These are phyloP conservation scores for Macadamia tetraphylla DNA, from an alignment of 164 flowering plant species.

Conservation along the genomic window DNA sequence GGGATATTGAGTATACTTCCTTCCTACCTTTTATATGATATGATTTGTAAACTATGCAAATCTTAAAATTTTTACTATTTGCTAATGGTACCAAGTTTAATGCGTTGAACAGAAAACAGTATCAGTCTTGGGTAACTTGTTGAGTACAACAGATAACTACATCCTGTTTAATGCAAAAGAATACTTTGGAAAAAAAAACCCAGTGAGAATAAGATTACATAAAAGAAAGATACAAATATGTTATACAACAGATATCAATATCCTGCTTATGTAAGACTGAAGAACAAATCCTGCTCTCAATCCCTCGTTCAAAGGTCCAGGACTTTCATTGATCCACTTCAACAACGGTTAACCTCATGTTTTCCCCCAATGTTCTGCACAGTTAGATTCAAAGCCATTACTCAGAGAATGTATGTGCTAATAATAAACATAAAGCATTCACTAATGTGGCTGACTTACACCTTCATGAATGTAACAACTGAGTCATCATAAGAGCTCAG, in stretches of 20 bases:
- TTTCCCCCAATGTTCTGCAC: neutral
- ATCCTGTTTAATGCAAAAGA: neutral
- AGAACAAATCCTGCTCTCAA: neutral
- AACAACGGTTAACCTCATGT: neutral
- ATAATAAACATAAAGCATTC: neutral
- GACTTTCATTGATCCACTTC: neutral
- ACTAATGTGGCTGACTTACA: conserved; percentile 9
- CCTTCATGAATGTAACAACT: conserved; percentile 9
- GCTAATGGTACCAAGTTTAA: no score
- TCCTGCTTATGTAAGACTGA: neutral
- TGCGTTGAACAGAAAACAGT: no score
- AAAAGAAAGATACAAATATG: neutral
- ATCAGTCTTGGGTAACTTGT: no score
- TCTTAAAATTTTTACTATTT: no score
- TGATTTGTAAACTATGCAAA: no score
- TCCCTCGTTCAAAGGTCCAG: neutral
- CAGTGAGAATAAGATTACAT: neutral
- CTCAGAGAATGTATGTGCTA: neutral
- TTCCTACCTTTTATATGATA: no score
- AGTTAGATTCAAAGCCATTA: neutral
- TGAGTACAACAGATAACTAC: neutral
- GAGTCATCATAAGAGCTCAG: conserved; percentile 62
- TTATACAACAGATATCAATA: neutral
- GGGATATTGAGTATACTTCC: no score
- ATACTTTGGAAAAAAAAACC: neutral